Percentiles rank a stretch among this genome's conserved stretches.
phyloP scores from a whole-genome alignment of 805 yeast genomes.

The Myxozyma vanderwaltii region DNA sequence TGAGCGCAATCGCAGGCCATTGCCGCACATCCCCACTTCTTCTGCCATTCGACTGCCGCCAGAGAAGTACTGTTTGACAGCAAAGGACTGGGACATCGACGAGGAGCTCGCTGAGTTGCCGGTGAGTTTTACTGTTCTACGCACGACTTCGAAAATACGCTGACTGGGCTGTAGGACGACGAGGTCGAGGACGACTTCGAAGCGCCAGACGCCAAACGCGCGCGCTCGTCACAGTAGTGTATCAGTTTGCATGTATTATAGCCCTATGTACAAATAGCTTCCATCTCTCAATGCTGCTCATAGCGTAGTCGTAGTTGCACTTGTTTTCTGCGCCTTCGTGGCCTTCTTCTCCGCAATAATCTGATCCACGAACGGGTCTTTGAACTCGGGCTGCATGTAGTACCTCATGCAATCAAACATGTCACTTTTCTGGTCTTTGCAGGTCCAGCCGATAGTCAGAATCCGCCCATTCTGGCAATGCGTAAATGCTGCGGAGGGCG shows the following conservation, averaged over 20 bases:
- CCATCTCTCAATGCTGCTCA: not conserved
- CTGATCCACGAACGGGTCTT: conserved; percentile 69
- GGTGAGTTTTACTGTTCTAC: not conserved
- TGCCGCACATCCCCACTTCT: conserved; percentile 77
- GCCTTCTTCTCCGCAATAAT: conserved; percentile 56
- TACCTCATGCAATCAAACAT: conserved; percentile 65
- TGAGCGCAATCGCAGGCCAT: conserved; percentile 83
- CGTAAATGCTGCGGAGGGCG: conserved; percentile 50
- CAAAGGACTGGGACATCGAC: conserved; percentile 67
- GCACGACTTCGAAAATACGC: not conserved
- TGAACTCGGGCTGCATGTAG: conserved; percentile 55
- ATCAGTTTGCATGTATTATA: not conserved
- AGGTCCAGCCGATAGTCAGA: conserved; percentile 64
- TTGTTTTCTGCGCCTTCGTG: not conserved
- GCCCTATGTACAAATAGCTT: not conserved
- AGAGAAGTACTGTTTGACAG: conserved; percentile 85
- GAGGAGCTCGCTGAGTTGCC: conserved; percentile 46
- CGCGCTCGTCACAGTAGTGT: not conserved
- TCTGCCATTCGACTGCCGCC: conserved; percentile 96
- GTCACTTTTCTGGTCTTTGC: conserved; percentile 58
- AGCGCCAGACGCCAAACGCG: conserved; percentile 11
- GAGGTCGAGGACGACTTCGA: conserved; percentile 10
- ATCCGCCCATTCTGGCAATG: conserved; percentile 68
- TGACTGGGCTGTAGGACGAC: not conserved
- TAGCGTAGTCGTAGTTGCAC: too few relatives aligned